Conservation (phyloP, 2,329 filamentous ascomycete species). For the Rhexocercosporidium sp. region DNA sequence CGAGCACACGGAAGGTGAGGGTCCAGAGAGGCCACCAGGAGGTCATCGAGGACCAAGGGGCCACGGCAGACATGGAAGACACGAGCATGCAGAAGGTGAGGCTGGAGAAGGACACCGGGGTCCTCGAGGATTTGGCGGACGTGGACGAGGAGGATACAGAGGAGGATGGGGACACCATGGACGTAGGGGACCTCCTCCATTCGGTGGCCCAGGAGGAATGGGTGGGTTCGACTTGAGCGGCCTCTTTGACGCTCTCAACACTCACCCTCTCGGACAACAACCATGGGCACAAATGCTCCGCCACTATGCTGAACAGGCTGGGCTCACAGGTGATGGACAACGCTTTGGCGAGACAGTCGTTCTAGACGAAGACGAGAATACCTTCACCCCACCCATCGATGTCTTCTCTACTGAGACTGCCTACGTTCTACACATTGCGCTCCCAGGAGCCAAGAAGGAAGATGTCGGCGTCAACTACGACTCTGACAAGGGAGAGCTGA, state of each 20-base stretch:
- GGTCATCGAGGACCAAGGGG: conserved; percentile 9
- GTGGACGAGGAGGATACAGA: conserved; percentile 23
- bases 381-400: conserved; percentile 72
- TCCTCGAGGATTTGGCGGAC: conserved; percentile 6
- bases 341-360: conserved; percentile 33
- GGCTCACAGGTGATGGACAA: conserved; percentile 27
- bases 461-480: conserved; percentile 81
- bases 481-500: conserved; percentile 67
- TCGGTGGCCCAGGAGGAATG: conserved; percentile 27
- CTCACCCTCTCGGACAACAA: conserved; percentile 35
- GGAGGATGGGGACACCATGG: conserved; percentile 29
- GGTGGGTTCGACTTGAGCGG: conserved; percentile 39
- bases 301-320: conserved; percentile 34
- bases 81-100: conserved; percentile 15
- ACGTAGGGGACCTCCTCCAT: conserved; percentile 31
- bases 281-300: conserved; percentile 38
- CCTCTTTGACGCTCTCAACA: conserved; percentile 34
- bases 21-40: conserved; percentile 1
- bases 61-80: conserved; percentile 11
- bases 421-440: conserved; percentile 73
- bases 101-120: conserved; percentile 16
- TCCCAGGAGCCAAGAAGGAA: conserved; percentile 80
- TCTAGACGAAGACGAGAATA: conserved; percentile 41
- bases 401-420: conserved; percentile 71
- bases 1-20: conserved; percentile 17